Conservation (phyloP, 306 rosid species). For the Senna tora region DNA sequence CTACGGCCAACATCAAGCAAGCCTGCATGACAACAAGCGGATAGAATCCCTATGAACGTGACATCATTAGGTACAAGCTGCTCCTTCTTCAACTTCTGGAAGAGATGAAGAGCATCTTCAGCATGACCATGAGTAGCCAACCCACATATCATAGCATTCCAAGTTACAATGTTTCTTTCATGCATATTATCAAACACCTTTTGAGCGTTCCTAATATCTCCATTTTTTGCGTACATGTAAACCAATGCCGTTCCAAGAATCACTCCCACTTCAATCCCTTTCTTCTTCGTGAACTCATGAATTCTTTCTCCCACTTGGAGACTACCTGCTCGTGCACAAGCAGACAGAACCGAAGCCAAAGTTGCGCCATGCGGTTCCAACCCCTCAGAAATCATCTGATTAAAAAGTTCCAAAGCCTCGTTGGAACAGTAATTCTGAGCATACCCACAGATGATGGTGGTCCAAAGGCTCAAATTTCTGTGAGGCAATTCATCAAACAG, state of each 20-base stretch:
- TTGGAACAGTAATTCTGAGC: conserved; percentile 48
- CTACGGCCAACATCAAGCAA: conserved; percentile 46
- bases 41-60: conserved; percentile 51
- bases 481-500: conserved; percentile 44
- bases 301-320: conserved; percentile 47
- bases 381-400: conserved; percentile 44
- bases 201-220: conserved; percentile 38
- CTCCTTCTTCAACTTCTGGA: conserved; percentile 42
- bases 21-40: conserved; percentile 59
- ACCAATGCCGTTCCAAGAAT: conserved; percentile 55
- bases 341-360: conserved; percentile 52
- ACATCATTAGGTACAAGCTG: conserved; percentile 44
- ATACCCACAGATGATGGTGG: conserved; percentile 49
- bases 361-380: conserved; percentile 48
- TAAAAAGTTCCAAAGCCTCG: conserved; percentile 51
- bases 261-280: conserved; percentile 46
- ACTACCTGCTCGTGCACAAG: conserved; percentile 53
- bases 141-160: conserved; percentile 61
- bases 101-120: conserved; percentile 45
- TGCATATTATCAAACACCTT: conserved; percentile 47
- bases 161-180: conserved; percentile 50
- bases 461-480: conserved; percentile 46
- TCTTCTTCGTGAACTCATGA: conserved; percentile 43
- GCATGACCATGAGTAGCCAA: conserved; percentile 49
- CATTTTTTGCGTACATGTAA: conserved; percentile 54